Conservation (phyloP, 148 eudicot species). For the Polygonum aviculare region DNA sequence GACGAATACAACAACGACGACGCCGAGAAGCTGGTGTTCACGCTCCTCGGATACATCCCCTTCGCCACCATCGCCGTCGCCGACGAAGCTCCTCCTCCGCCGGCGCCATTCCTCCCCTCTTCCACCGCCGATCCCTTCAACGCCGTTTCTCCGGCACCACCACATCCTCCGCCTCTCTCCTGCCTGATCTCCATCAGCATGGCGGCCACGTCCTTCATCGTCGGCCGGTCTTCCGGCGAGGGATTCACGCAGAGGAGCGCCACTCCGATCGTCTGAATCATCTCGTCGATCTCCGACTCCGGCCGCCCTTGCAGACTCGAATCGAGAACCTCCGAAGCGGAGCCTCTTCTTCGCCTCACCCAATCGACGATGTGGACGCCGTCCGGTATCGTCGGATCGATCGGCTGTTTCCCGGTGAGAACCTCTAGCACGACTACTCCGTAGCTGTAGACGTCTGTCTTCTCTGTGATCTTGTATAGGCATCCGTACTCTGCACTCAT, state of each 20-base stretch:
- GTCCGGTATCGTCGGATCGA: constrained; percentile 74
- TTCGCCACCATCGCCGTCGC: constrained; percentile 22
- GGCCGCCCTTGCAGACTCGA: constrained; percentile 41
- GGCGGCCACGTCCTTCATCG: constrained; percentile 77
- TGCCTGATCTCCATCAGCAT: constrained; percentile 61
- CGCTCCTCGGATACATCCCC: constrained; percentile 26
- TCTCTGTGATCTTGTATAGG: constrained; percentile 78
- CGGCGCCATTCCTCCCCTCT: constrained; percentile 15
- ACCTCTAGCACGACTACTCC: constrained; percentile 76
- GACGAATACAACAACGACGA: constrained; percentile 57
- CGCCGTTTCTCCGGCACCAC: neutral
- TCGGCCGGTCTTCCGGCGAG: constrained; percentile 61
- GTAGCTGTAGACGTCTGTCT: constrained; percentile 77
- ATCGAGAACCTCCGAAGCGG: constrained; percentile 43
- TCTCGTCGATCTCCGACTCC: constrained; percentile 59
- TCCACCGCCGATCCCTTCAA: constrained; percentile 25
- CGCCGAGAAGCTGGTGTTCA: constrained; percentile 56
- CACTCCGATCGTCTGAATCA: constrained; percentile 61
- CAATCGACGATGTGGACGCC: constrained; percentile 75
- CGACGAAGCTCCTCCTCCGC: constrained; percentile 42
- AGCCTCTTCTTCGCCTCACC: constrained; percentile 53
- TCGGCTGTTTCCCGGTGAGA: constrained; percentile 74
- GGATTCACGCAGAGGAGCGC: constrained; percentile 60
- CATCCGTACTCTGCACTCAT: constrained; percentile 59
- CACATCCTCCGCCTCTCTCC: constrained; percentile 25